These are phyloP conservation scores for Pterula multifida DNA, from an alignment of 1,284 basidiomycete species.

Conservation along the genomic window DNA sequence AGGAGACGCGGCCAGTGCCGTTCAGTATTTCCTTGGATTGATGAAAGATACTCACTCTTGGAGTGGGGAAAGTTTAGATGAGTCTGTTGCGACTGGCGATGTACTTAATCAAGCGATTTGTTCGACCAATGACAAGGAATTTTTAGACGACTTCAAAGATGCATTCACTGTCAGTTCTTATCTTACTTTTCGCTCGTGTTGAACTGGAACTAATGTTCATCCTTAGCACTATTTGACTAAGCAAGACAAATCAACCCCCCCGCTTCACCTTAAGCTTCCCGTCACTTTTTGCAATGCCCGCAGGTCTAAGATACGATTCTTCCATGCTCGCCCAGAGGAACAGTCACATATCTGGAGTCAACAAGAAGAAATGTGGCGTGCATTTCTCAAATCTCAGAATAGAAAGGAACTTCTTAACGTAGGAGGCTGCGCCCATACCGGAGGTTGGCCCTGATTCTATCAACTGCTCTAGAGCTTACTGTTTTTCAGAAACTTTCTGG, in stretches of 20 bases:
- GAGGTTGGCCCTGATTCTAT: slow-evolving; percentile 31
- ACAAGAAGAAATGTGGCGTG: slow-evolving; percentile 50
- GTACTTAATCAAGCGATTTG: slow-evolving; percentile 2
- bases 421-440: slow-evolving; percentile 45
- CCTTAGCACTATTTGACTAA: slow-evolving; percentile 53
- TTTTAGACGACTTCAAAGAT: slow-evolving; percentile 69
- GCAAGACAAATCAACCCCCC: slow-evolving; percentile 25
- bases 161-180: slow-evolving; percentile 52
- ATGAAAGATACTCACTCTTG: slow-evolving; percentile 24
- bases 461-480: slow-evolving; percentile 3
- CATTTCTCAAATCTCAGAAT: slow-evolving; percentile 46
- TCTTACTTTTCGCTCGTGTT: no score
- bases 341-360: slow-evolving; percentile 38
- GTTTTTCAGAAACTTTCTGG: slow-evolving; percentile 55
- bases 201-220: slow-evolving; percentile 7
- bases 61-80: background rate
- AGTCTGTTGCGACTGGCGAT: background rate
- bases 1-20: slow-evolving; percentile 59
- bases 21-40: slow-evolving; percentile 53
- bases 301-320: slow-evolving; percentile 14
- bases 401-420: slow-evolving; percentile 37
- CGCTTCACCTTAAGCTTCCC: slow-evolving; percentile 39
- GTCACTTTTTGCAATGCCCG: slow-evolving; percentile 43
- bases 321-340: background rate
- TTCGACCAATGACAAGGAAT: slow-evolving; percentile 41